Evolutionary conservation across 2,329 filamentous ascomycete species (phyloP).

Genomic region (Microcyclospora pomicola): DNA sequence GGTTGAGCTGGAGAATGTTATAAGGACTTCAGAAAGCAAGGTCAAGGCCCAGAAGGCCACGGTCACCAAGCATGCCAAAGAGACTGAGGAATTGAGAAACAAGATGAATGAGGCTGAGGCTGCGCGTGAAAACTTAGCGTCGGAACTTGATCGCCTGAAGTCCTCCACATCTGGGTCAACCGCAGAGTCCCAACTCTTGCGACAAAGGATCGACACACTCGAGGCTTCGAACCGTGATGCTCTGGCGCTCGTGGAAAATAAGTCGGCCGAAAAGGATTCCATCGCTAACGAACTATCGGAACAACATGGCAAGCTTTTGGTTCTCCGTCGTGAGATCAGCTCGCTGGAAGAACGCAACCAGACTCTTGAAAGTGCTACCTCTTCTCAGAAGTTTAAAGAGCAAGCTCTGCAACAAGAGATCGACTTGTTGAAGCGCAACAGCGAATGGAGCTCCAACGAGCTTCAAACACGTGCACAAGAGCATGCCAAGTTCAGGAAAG

Average conservation of each 20-base stretch:
- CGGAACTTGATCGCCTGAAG: constrained; percentile 66
- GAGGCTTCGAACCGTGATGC: constrained; percentile 89
- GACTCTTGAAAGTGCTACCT: constrained; percentile 62
- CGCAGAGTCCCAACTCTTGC: constrained; percentile 61
- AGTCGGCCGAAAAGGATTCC: constrained; percentile 72
- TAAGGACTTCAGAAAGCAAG: constrained; percentile 70
- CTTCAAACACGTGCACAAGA: constrained; percentile 82
- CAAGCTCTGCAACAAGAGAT: constrained; percentile 83
- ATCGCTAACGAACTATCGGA: constrained; percentile 74
- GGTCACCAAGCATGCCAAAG: constrained; percentile 69
- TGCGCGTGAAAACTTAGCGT: constrained; percentile 58
- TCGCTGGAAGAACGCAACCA: constrained; percentile 73
- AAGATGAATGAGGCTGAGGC: constrained; percentile 76
- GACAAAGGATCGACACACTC: constrained; percentile 70
- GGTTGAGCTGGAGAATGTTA: constrained; percentile 84
- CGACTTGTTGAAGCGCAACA: constrained; percentile 73
- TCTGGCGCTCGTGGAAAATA: constrained; percentile 75
- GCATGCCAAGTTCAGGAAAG: constrained; percentile 79
- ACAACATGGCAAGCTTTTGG: constrained; percentile 77
- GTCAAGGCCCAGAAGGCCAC: constrained; percentile 68
- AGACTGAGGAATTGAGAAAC: constrained; percentile 66
- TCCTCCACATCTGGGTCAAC: constrained; percentile 59
- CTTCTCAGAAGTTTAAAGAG: constrained; percentile 76
- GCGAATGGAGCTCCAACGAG: constrained; percentile 86
- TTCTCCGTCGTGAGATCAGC: constrained; percentile 70